phyloP scores from a whole-genome alignment of 345 rosid species.

The Murraya koenigii region DNA sequence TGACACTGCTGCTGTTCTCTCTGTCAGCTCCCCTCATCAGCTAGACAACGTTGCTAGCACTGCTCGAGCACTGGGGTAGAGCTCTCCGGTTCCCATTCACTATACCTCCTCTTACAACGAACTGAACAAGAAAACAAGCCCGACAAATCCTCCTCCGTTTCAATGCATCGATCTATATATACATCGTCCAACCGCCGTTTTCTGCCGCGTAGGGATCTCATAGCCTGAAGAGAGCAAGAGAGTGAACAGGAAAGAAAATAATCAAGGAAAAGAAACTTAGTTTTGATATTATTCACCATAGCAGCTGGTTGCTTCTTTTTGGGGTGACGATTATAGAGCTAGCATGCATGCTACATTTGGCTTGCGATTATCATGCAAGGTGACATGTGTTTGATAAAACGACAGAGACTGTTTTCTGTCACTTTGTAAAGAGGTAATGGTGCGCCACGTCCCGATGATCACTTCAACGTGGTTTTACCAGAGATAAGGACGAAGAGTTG shows the following conservation, averaged over 20 bases:
- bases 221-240: too few species aligned
- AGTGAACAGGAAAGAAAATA: background rate
- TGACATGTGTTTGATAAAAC: too few species aligned
- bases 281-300: background rate
- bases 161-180: background rate
- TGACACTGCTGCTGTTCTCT: conserved; percentile 12
- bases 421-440: too few species aligned
- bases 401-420: too few species aligned
- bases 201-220: too few species aligned
- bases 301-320: background rate
- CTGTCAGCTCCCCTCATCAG: conserved; percentile 9
- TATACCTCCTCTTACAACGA: background rate
- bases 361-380: too few species aligned
- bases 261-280: background rate
- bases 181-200: background rate
- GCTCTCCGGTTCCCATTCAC: conserved; percentile 12
- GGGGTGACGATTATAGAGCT: too few species aligned
- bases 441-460: too few species aligned
- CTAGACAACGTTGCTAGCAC: conserved; percentile 27
- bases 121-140: background rate
- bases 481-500: too few species aligned
- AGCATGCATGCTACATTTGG: too few species aligned
- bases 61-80: conserved; percentile 20
- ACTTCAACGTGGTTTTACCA: too few species aligned
- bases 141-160: background rate